These are phyloP conservation scores for Luffa aegyptiaca DNA, from an alignment of 306 rosid genomes.

Conservation along the genomic window DNA sequence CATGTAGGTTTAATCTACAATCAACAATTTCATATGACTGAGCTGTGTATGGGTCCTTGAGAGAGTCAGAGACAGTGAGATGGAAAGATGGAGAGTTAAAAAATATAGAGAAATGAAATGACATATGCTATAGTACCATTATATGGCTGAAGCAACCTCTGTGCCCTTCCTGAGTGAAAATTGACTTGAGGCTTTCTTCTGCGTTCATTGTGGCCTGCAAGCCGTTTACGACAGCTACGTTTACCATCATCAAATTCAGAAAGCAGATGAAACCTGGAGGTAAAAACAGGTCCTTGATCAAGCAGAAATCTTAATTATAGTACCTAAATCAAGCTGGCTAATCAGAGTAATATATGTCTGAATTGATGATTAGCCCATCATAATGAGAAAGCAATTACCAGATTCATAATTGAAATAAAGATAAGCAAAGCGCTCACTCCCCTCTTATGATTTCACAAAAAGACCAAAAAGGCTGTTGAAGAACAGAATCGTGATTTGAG, in stretches of 20 bases:
- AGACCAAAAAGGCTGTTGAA: neutral
- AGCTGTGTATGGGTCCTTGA: neutral
- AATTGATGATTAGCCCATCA: neutral
- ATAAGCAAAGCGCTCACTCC: neutral
- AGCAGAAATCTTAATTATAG: constrained; percentile 13
- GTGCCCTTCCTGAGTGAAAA: constrained; percentile 41
- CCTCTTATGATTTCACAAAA: neutral
- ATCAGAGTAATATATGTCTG: neutral
- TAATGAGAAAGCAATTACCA: neutral
- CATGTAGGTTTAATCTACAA: neutral
- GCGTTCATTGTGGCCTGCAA: constrained; percentile 88
- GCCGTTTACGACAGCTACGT: constrained; percentile 94
- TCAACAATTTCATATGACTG: neutral
- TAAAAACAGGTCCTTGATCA: constrained; percentile 21
- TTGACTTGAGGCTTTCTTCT: constrained; percentile 72
- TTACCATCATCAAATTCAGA: constrained; percentile 85
- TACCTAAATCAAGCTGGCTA: neutral
- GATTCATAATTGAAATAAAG: neutral
- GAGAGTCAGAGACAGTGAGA: neutral
- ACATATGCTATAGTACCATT: constrained; percentile 32
- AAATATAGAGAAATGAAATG: constrained; percentile 7
- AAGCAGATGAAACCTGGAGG: constrained; percentile 76
- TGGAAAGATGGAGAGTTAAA: neutral
- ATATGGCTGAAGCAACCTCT: constrained; percentile 57
- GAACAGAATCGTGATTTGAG: neutral